Conservation (phyloP, 129 eudicot genomes). For the Glebionis coronaria region DNA sequence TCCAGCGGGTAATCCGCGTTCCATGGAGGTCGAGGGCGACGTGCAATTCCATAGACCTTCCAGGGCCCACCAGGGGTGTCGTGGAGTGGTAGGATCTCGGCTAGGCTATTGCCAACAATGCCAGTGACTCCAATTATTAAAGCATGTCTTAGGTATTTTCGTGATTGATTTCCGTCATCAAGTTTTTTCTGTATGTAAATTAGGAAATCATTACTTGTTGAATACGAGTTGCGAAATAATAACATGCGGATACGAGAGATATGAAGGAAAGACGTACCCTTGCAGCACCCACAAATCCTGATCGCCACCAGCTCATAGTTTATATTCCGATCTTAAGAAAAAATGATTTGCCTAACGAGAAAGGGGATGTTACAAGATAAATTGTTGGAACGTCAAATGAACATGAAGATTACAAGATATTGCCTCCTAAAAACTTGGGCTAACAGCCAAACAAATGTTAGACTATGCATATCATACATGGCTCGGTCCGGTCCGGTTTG, state of each 20-base stretch:
- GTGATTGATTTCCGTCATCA: slow-evolving; percentile 25
- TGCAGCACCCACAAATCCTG: slow-evolving; percentile 51
- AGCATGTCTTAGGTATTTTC: slow-evolving; percentile 34
- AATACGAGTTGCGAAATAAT: background rate
- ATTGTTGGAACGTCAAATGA: background rate
- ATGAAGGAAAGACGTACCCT: slow-evolving; percentile 18
- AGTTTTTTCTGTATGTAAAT: slow-evolving; percentile 27
- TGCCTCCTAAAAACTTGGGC: slow-evolving; percentile 18
- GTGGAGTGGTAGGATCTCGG: slow-evolving; percentile 42
- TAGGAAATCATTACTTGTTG: background rate
- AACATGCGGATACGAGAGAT: background rate
- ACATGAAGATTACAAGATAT: background rate
- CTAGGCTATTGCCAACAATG: slow-evolving; percentile 58
- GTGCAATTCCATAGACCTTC: slow-evolving; percentile 69
- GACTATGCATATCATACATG: too few relatives aligned
- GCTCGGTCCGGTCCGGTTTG: too few relatives aligned
- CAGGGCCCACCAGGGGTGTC: slow-evolving; percentile 72
- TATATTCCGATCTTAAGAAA: background rate
- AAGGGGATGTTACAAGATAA: background rate
- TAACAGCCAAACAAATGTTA: slow-evolving; percentile 5
- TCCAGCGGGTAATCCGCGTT: slow-evolving; percentile 33
- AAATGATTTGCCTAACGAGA: slow-evolving; percentile 2
- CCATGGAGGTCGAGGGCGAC: slow-evolving; percentile 59
- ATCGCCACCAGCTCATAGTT: slow-evolving; percentile 69
- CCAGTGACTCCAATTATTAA: slow-evolving; percentile 57